These are phyloP conservation scores for Fusarium subglutinans DNA, from an alignment of 2,329 filamentous ascomycete species.

Conservation along the genomic window DNA sequence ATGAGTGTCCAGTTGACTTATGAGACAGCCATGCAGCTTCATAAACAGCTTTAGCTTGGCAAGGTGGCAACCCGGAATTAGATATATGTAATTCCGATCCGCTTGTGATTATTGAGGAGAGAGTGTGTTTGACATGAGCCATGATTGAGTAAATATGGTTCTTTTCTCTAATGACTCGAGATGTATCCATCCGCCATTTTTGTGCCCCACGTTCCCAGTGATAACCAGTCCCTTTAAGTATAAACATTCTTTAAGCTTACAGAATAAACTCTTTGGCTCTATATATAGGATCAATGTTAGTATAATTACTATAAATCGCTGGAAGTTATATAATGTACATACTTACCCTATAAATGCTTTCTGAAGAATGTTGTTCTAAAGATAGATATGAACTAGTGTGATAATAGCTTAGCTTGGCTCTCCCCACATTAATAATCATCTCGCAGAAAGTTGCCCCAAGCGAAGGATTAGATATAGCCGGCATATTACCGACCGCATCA, in stretches of 20 bases:
- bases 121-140: no score
- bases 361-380: fast-evolving
- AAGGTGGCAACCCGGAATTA: fast-evolving
- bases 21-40: fast-evolving
- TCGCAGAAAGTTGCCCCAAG: not conserved
- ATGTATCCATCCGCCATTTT: no score
- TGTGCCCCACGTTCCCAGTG: no score
- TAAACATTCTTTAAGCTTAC: fast-evolving
- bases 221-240: not conserved
- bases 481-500: not conserved
- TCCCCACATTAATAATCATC: not conserved
- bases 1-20: no score
- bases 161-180: no score
- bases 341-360: not conserved
- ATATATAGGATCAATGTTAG: not conserved
- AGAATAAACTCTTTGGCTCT: not conserved
- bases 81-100: fast-evolving
- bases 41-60: fast-evolving
- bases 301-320: not conserved
- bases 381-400: fast-evolving
- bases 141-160: no score
- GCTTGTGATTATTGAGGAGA: fast-evolving
- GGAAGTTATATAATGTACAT: not conserved
- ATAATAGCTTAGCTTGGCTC: not conserved
- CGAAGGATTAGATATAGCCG: not conserved